These are phyloP conservation scores for Penicillium parvum DNA, from an alignment of 495 filamentous ascomycete species.

Conservation along the genomic window DNA sequence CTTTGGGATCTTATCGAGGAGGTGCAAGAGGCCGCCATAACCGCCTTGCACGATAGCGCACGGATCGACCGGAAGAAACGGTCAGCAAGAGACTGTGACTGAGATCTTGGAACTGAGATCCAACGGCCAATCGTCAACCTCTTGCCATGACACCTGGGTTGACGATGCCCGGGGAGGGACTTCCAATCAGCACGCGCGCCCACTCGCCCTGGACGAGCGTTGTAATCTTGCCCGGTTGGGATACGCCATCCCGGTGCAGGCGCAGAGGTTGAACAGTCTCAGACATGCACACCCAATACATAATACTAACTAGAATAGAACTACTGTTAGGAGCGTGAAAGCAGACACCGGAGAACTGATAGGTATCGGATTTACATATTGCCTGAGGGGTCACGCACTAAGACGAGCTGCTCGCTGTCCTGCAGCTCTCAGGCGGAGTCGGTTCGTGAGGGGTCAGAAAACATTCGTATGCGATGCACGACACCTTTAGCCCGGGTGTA, in stretches of 20 bases:
- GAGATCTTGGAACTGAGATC: too few species aligned
- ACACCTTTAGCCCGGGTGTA: conserved; percentile 4
- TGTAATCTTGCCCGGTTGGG: background rate
- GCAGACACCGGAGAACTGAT: background rate
- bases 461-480: background rate
- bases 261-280: background rate
- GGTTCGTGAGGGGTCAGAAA: background rate
- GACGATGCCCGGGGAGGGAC: too few species aligned
- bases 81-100: conserved; percentile 3
- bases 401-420: background rate
- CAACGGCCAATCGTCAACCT: too few species aligned
- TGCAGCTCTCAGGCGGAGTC: background rate
- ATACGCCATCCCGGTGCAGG: background rate
- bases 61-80: conserved; percentile 12
- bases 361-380: background rate
- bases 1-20: conserved; percentile 4
- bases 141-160: too few species aligned
- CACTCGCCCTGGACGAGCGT: background rate
- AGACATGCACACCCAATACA: background rate
- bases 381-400: background rate
- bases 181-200: background rate
- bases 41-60: conserved; percentile 17
- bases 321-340: too few species aligned
- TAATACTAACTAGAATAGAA: background rate
- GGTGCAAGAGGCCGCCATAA: conserved; percentile 14